Percentiles rank a stretch among this genome's conserved stretches.
These are phyloP conservation scores for Whalleya microplaca DNA, from an alignment of 2,329 filamentous ascomycete species.

Conservation along the genomic window DNA sequence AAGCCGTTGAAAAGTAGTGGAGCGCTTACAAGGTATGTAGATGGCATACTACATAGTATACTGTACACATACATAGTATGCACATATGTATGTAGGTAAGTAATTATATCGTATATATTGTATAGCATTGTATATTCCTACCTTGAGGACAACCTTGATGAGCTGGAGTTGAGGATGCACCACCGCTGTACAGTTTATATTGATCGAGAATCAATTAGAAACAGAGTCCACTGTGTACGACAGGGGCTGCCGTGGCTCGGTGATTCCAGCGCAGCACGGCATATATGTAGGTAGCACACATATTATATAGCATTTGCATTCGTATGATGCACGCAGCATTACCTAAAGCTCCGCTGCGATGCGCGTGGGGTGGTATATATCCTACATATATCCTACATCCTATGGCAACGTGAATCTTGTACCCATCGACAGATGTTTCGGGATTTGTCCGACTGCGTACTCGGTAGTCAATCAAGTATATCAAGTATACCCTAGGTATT, in stretches of 20 bases:
- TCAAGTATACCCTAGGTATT: too few relatives aligned
- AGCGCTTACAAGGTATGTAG: neutral
- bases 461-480: too few relatives aligned
- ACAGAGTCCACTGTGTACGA: conserved; percentile 11
- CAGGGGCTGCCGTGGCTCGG: conserved; percentile 24
- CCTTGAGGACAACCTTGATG: conserved; percentile 18
- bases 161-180: neutral
- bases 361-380: conserved; percentile 20
- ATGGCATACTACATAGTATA: neutral
- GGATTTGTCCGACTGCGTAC: too few relatives aligned
- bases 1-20: neutral
- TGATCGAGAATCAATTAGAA: conserved; percentile 17
- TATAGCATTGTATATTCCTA: neutral
- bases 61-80: neutral
- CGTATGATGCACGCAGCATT: conserved; percentile 26
- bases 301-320: conserved; percentile 9
- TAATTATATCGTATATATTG: neutral
- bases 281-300: neutral
- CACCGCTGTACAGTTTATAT: neutral
- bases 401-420: neutral
- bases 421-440: too few relatives aligned
- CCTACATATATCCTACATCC: conserved; percentile 6
- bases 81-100: neutral
- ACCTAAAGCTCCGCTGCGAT: conserved; percentile 23
- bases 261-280: conserved; percentile 10